Evolutionary conservation across 805 yeast species (phyloP).

Genomic region (Candida hungchunana): DNA sequence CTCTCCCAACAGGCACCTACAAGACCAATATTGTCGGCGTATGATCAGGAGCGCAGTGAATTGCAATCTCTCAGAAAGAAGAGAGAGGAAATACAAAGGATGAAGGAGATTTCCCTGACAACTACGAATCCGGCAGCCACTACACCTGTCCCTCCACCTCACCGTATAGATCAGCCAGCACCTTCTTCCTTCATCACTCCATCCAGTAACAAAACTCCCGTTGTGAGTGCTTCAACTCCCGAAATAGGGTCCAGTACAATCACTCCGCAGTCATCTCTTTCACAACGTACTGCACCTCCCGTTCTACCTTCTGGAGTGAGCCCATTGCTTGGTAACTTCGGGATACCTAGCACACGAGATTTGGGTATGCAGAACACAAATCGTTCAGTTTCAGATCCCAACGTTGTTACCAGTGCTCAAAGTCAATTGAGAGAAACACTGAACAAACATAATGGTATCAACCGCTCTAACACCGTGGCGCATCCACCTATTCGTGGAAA

Average conservation of each 20-base stretch:
- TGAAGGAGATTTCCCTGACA: constrained; percentile 3
- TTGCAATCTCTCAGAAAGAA: constrained; percentile 3
- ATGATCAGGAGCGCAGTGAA: constrained; percentile 7
- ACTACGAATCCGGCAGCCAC: neutral
- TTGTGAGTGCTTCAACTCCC: neutral
- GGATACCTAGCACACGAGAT: no score
- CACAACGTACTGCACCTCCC: neutral
- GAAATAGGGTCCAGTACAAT: neutral
- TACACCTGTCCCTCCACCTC: constrained; percentile 18
- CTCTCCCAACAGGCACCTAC: constrained; percentile 7
- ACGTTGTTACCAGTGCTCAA: constrained; percentile 14
- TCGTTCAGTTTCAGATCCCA: constrained; percentile 9
- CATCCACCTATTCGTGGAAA: constrained; percentile 6
- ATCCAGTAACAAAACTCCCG: neutral
- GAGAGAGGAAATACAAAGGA: constrained; percentile 4
- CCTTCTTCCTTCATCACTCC: constrained; percentile 13
- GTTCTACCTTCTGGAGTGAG: no score
- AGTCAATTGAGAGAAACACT: constrained; percentile 13
- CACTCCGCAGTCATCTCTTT: neutral
- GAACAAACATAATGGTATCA: neutral
- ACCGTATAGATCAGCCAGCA: constrained; percentile 8
- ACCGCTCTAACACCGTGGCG: constrained; percentile 12
- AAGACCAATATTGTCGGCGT: neutral
- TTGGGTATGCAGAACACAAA: no score
- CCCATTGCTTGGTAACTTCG: no score